Evolutionary conservation across 129 eudicot species (phyloP).

Genomic region (Tagetes patula): DNA sequence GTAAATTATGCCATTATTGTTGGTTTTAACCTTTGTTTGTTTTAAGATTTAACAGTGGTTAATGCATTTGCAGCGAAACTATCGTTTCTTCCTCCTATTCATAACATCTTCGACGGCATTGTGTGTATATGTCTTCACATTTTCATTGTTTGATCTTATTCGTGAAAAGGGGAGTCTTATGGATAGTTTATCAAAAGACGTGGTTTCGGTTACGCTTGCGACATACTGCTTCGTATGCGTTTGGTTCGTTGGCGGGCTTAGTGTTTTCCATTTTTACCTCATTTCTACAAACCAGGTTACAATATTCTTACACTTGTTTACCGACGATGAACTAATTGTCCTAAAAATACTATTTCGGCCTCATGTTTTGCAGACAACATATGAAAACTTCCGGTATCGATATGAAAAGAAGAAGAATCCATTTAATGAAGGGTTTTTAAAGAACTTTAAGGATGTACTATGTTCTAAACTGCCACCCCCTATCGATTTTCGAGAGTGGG

Average conservation of each 20-base stretch:
- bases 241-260: conserved; percentile 93
- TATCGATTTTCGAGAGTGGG: conserved; percentile 71
- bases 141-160: conserved; percentile 53
- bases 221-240: conserved; percentile 62
- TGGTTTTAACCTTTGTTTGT: background rate
- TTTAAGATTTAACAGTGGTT: conserved; percentile 1
- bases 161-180: conserved; percentile 38
- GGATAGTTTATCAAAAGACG: conserved; percentile 48
- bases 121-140: conserved; percentile 66
- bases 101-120: conserved; percentile 57
- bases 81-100: conserved; percentile 66
- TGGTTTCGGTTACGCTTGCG: conserved; percentile 42
- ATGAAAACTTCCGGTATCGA: conserved; percentile 71
- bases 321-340: background rate
- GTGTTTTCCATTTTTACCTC: conserved; percentile 69
- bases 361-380: conserved; percentile 60
- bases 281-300: conserved; percentile 80
- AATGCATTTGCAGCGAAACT: conserved; percentile 71
- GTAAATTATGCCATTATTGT: background rate
- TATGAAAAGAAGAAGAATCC: conserved; percentile 84
- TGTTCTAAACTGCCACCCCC: conserved; percentile 55
- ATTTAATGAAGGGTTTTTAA: conserved; percentile 51
- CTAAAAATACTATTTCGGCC: conserved; percentile 1
- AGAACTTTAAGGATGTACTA: conserved; percentile 60
- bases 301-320: background rate